phyloP scores from a whole-genome alignment of 1,284 basidiomycete genomes.

The Sporisorium sorghi region DNA sequence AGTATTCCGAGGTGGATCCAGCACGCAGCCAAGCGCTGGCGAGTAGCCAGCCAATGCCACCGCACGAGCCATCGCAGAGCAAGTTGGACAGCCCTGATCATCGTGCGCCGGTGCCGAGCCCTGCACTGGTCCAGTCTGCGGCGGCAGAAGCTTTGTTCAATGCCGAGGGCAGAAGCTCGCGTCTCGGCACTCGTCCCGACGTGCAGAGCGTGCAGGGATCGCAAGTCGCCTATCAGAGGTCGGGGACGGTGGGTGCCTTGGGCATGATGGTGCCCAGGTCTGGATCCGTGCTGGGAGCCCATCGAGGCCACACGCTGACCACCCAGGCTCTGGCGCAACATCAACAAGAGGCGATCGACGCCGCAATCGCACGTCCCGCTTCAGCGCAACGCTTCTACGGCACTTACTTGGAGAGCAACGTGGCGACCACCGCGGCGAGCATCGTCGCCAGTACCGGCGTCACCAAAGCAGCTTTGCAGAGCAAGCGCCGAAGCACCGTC shows the following conservation, averaged over 20 bases:
- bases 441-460: slow-evolving; percentile 36
- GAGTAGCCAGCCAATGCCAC: slow-evolving; percentile 9
- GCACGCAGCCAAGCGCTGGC: slow-evolving; percentile 4
- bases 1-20: slow-evolving; percentile 3
- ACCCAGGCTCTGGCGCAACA: slow-evolving; percentile 34
- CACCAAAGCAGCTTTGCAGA: slow-evolving; percentile 45
- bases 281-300: slow-evolving; percentile 24
- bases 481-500: slow-evolving; percentile 50
- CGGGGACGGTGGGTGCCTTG: slow-evolving; percentile 34
- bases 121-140: slow-evolving; percentile 3
- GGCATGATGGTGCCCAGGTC: slow-evolving; percentile 27
- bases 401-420: slow-evolving; percentile 33
- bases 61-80: slow-evolving; percentile 17
- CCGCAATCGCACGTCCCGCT: slow-evolving; percentile 39
- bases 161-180: slow-evolving; percentile 42
- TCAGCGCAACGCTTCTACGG: slow-evolving; percentile 42
- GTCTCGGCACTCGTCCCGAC: slow-evolving; percentile 35
- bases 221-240: slow-evolving; percentile 29
- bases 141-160: background rate
- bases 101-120: slow-evolving; percentile 11
- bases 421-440: slow-evolving; percentile 27
- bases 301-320: slow-evolving; percentile 26
- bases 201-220: slow-evolving; percentile 1
- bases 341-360: slow-evolving; percentile 28
- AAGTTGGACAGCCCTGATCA: slow-evolving; percentile 27